Evolutionary conservation across 805 yeast species (phyloP), one percentile per base, ranked within the genome.

Genomic region (Metschnikowia henanensis): DNA sequence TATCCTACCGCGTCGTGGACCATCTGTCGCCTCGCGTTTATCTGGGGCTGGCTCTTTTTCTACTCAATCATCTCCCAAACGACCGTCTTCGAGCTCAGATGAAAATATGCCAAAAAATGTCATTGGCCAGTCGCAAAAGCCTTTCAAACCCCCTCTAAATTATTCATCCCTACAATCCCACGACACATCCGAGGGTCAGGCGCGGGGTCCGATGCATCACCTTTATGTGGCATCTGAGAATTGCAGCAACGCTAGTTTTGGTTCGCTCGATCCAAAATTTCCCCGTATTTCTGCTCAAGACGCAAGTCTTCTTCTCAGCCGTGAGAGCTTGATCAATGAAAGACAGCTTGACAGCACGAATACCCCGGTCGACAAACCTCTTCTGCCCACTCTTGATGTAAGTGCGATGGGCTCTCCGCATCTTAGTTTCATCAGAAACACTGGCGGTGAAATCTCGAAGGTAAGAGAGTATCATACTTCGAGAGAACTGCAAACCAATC

Each of bases 211-310:
- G 3, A 6, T 19, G 12, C 7, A 35, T 21, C 39, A 36, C n/a
- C 15, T 37, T 28, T 46, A 41, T 23, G 15, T 28, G 13, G 17
- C 42, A 23, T 30, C 29, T 2, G 41, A n/a, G 17, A 41, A 41
- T 23, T 39, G 30, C 32, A 46, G 45, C 37, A 39, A 23, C 22
- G 48, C 40, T 29, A 50, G 53, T 18, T 50, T 50, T 26, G 33
- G 48, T 28, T 43, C 48, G 6, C 35, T 51, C 18, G 53, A 51
- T 31, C 53, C 55, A 5, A 47, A 45, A 20, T 23, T 21, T 12
- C 37, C 28, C 17, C 37, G 38, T 19, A 25, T 33, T 22, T 30
- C n/a, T 5, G 30, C 40, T 35, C 36, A n/a, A 18, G 7, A 7
- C 30, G 23, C 29, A 21, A 30, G 28, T 18, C 7, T 15, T 5